Conservation (phyloP, 139 green algal species). For the Coelastrella sp. region DNA sequence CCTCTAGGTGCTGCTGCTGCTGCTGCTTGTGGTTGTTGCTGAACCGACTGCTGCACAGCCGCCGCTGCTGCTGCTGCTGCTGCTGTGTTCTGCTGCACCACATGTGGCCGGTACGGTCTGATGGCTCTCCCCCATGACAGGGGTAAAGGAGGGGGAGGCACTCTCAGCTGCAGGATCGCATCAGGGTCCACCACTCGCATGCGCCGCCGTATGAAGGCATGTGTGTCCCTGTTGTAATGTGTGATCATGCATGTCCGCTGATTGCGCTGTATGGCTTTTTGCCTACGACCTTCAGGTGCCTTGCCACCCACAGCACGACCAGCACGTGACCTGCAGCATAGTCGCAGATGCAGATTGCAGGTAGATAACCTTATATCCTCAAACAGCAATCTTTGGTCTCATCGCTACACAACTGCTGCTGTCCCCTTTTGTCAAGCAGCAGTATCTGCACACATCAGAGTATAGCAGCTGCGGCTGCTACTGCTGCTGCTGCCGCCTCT, state of each 20-base stretch:
- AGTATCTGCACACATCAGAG: no score
- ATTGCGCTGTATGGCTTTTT: constrained; percentile 21
- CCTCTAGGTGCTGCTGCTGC: constrained; percentile 25
- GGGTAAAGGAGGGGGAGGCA: constrained; percentile 79
- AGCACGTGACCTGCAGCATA: not conserved
- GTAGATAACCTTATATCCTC: no score
- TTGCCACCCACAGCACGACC: not conserved
- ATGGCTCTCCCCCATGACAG: constrained; percentile 87
- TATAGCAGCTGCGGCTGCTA: not conserved
- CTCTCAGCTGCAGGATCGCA: constrained; percentile 61
- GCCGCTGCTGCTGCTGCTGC: constrained; percentile 17
- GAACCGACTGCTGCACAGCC: constrained; percentile 1
- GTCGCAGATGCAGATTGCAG: not conserved
- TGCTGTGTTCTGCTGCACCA: constrained; percentile 25
- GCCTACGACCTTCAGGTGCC: constrained; percentile 37
- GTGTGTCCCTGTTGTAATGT: constrained; percentile 78
- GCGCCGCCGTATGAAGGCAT: constrained; percentile 64
- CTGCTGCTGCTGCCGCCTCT: not conserved
- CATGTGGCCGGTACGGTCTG: constrained; percentile 61
- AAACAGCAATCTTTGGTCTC: no score
- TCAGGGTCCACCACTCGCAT: constrained; percentile 23
- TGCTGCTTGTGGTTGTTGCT: not conserved
- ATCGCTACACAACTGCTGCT: no score
- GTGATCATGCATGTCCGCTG: constrained; percentile 58
- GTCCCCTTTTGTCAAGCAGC: no score